Percentiles rank a stretch among this genome's conserved stretches.
phyloP scores from a whole-genome alignment of 176 grass and related monocot genomes.

The Panicum miliaceum region DNA sequence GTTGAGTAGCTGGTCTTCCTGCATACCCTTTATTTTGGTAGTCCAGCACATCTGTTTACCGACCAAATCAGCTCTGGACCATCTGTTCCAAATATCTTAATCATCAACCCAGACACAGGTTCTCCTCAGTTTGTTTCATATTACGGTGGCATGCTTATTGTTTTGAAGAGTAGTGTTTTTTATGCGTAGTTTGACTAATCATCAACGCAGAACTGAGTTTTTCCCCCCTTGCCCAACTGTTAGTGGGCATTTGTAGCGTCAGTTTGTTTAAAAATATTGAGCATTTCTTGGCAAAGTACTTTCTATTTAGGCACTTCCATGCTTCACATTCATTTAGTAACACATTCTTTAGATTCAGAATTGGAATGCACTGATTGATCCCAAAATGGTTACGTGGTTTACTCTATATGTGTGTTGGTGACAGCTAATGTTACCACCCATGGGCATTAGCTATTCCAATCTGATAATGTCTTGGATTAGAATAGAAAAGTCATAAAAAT shows the following conservation, averaged over 20 bases:
- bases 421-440: neutral
- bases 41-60: neutral
- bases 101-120: neutral
- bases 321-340: conserved; percentile 1
- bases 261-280: neutral
- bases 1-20: conserved; percentile 13
- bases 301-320: neutral
- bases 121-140: neutral
- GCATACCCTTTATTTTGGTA: neutral
- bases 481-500: neutral
- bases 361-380: conserved; percentile 11
- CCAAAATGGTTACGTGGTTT: conserved; percentile 10
- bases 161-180: neutral
- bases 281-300: neutral
- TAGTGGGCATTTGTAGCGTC: neutral
- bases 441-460: conserved; percentile 24
- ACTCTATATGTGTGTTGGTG: conserved; percentile 7
- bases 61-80: neutral
- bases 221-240: neutral
- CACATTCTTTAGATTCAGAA: neutral
- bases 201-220: too few relatives aligned
- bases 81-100: neutral
- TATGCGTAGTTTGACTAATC: neutral
- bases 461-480: neutral
- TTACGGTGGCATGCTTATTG: neutral